Evolutionary conservation across 2,329 filamentous ascomycete genomes (phyloP), one percentile per base, ranked within the genome.

Genomic region (Coniochaeta sp.): DNA sequence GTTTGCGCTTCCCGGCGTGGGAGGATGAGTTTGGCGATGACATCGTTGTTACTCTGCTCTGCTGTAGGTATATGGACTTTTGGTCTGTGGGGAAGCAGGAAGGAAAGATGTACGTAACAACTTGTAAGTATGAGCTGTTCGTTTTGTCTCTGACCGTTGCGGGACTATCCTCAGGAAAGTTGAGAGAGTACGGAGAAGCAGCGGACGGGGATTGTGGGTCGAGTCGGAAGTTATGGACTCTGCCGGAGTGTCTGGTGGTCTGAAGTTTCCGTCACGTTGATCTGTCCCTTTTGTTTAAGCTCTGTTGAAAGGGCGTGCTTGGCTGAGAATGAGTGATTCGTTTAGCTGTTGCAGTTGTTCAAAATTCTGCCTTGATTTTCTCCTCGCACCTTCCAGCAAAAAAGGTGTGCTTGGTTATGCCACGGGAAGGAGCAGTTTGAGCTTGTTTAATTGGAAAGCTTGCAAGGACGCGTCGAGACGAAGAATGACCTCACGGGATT

Each of bases 1-100:
- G 85, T 80, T 96, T 96, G 71, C 91, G 86, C 77, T 96, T 96
- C 61, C 77, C 79, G 18, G 45, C 72, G 55, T 75, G 71, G 53
- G 75, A 71, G 20, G 77, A 75, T 50, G 72, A 72, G 24, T 76
- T 78, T 31, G 81, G 75, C 27, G 83, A 84, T 26, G 83, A 78
- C 83, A 87, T 86, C 27, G 51, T 9, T 49, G 22, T 28, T 40
- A 48, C 38, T n/a, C n/a, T n/a, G n/a, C n/a, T n/a, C n/a, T n/a
- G n/a, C n/a, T n/a, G n/a, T n/a, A n/a, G n/a, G n/a, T n/a, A n/a
- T n/a, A n/a, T n/a, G n/a, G n/a, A n/a, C n/a, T n/a, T n/a, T n/a
- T n/a, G n/a, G n/a, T n/a, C n/a, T n/a, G n/a, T n/a, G n/a, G n/a
- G n/a, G n/a, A n/a, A n/a, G n/a, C n/a, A n/a, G n/a, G n/a, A n/a